Conservation (phyloP, 2,329 filamentous ascomycete genomes). For the Claviceps sp. region DNA sequence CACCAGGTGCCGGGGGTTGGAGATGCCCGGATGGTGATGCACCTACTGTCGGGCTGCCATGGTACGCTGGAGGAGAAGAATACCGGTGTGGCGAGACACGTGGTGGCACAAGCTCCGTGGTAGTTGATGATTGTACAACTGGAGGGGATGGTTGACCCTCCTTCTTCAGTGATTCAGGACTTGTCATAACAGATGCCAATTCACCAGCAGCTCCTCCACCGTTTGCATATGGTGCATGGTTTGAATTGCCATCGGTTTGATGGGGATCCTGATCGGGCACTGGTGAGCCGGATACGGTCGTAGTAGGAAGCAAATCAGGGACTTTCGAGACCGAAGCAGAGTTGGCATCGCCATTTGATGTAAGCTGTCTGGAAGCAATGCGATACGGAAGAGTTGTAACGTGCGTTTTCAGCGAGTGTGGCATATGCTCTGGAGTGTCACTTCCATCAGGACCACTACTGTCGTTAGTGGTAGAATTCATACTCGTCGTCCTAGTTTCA, state of each 20-base stretch:
- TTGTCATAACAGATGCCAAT: neutral
- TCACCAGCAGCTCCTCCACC: neutral
- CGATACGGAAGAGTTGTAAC: conserved; percentile 17
- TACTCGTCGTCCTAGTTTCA: conserved; percentile 35
- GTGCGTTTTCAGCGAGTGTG: conserved; percentile 14
- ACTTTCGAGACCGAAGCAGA: neutral
- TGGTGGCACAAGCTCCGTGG: conserved; percentile 3
- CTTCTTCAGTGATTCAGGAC: conserved; percentile 2
- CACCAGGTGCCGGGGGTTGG: conserved; percentile 30
- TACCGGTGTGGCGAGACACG: conserved; percentile 38
- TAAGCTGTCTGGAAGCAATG: conserved; percentile 12
- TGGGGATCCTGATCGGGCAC: neutral
- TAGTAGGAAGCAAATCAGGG: neutral
- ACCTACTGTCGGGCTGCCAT: conserved; percentile 23
- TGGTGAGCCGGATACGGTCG: neutral
- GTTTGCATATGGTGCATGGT: neutral
- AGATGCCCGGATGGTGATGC: conserved; percentile 36
- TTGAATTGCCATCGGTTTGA: neutral
- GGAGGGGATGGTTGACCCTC: neutral
- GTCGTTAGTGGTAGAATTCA: conserved; percentile 46
- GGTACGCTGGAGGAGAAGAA: conserved; percentile 50
- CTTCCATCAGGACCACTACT: conserved; percentile 25
- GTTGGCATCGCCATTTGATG: conserved; percentile 11
- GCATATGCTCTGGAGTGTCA: conserved; percentile 15
- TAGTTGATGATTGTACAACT: conserved; percentile 1